phyloP scores from a whole-genome alignment of 2,329 filamentous ascomycete genomes.

The Purpureocillium lavendulum region DNA sequence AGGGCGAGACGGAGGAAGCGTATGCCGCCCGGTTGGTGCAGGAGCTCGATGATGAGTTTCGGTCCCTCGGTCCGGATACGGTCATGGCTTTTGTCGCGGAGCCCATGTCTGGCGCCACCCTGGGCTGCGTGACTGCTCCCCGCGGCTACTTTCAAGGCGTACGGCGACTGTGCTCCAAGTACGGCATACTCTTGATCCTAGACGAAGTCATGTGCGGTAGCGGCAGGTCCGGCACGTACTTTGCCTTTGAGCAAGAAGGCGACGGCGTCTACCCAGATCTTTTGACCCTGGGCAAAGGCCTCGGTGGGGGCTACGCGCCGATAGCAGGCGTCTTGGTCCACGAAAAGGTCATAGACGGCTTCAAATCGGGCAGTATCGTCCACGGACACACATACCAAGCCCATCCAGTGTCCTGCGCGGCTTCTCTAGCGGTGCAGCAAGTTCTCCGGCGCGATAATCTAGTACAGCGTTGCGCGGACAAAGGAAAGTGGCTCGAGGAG shows the following conservation, averaged over 20 bases:
- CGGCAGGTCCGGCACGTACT: conserved; percentile 48
- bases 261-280: conserved; percentile 48
- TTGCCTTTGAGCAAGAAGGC: conserved; percentile 54
- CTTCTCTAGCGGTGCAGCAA: conserved; percentile 53
- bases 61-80: conserved; percentile 51
- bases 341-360: conserved; percentile 36
- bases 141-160: conserved; percentile 64
- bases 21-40: conserved; percentile 53
- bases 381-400: conserved; percentile 58
- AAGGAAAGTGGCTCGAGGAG: conserved; percentile 40
- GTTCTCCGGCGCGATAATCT: conserved; percentile 50
- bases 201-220: conserved; percentile 72
- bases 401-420: conserved; percentile 49
- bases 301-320: conserved; percentile 55
- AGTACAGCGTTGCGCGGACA: conserved; percentile 45
- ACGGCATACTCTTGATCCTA: conserved; percentile 67
- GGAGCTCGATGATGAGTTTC: conserved; percentile 62
- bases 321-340: conserved; percentile 52
- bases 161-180: conserved; percentile 56
- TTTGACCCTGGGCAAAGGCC: conserved; percentile 57
- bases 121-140: conserved; percentile 61
- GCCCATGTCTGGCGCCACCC: conserved; percentile 57
- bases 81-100: conserved; percentile 69
- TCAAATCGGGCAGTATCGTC: conserved; percentile 27
- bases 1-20: conserved; percentile 43